Evolutionary conservation across 179 eudicot genomes (phyloP).

Genomic region (Heliamphora ciliata): DNA sequence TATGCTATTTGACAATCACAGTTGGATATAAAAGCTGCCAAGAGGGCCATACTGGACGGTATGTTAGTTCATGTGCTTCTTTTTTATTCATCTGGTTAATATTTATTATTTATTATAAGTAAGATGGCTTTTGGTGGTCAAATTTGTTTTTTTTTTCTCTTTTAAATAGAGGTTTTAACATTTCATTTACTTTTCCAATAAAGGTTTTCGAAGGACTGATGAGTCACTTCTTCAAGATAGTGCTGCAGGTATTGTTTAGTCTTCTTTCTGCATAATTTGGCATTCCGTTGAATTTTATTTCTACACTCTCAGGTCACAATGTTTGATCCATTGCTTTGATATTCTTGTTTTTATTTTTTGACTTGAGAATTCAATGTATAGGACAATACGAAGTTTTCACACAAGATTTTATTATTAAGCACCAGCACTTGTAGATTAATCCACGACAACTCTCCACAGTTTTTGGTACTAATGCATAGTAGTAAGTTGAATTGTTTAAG

Average conservation of each 20-base stretch:
- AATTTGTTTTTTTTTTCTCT: background rate
- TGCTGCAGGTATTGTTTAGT: slow-evolving; percentile 47
- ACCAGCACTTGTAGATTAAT: background rate
- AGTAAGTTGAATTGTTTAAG: background rate
- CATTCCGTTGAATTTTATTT: slow-evolving; percentile 21
- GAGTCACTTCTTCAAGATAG: slow-evolving; percentile 72
- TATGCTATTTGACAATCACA: slow-evolving; percentile 21
- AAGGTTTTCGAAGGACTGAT: slow-evolving; percentile 71
- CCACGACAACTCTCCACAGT: background rate
- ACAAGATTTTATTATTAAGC: background rate
- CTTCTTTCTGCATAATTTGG: slow-evolving; percentile 5
- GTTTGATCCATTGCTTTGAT: background rate
- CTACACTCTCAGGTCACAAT: background rate
- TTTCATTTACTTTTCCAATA: slow-evolving; percentile 11
- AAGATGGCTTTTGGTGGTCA: background rate
- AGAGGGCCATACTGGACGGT: slow-evolving; percentile 82
- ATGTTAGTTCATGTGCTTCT: slow-evolving; percentile 16
- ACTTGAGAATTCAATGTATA: background rate
- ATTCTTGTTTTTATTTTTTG: background rate
- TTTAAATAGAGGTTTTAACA: background rate
- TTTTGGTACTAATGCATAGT: background rate
- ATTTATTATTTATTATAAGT: background rate
- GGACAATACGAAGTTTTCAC: background rate
- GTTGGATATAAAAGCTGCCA: slow-evolving; percentile 82
- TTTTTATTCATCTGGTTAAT: background rate